Percentiles rank a stretch among this genome's conserved stretches.
Conservation (phyloP, 139 green algal species). For the Parachlorella kessleri region DNA sequence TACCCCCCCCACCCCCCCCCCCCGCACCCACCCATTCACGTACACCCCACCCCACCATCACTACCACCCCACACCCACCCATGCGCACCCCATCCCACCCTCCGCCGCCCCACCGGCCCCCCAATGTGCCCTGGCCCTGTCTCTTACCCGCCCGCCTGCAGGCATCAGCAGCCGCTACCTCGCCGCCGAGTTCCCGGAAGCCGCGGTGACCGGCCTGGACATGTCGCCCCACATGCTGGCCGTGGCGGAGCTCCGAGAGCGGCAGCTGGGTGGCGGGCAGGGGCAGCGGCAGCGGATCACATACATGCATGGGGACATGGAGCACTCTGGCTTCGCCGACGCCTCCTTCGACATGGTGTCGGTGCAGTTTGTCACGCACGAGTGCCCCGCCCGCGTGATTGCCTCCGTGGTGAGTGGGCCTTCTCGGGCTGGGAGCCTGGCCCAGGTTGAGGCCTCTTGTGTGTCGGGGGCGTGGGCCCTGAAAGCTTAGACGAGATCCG, state of each 20-base stretch:
- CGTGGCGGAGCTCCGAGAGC: constrained; percentile 76
- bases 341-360: constrained; percentile 76
- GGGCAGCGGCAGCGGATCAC: constrained; percentile 44
- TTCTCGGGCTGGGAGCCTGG: neutral
- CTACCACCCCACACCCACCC: too few relatives aligned
- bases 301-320: constrained; percentile 75
- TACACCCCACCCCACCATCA: too few relatives aligned
- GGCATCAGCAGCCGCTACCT: constrained; percentile 80
- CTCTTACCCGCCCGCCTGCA: constrained; percentile 11
- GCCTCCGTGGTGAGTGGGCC: constrained; percentile 12
- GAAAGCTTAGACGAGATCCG: too few relatives aligned
- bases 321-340: constrained; percentile 57
- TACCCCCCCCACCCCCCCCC: too few relatives aligned
- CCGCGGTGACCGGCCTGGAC: constrained; percentile 73
- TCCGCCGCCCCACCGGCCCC: too few relatives aligned
- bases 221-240: constrained; percentile 88
- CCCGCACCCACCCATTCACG: neutral
- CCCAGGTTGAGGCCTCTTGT: too few relatives aligned
- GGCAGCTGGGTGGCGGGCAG: constrained; percentile 26
- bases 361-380: constrained; percentile 85
- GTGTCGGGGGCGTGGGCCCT: too few relatives aligned
- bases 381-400: constrained; percentile 67
- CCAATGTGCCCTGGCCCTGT: too few relatives aligned
- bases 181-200: constrained; percentile 54
- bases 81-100: too few relatives aligned